Percentiles rank a stretch among this genome's conserved stretches.
Evolutionary conservation across 345 rosid species (phyloP).

Genomic region (Lepidium aucheri): DNA sequence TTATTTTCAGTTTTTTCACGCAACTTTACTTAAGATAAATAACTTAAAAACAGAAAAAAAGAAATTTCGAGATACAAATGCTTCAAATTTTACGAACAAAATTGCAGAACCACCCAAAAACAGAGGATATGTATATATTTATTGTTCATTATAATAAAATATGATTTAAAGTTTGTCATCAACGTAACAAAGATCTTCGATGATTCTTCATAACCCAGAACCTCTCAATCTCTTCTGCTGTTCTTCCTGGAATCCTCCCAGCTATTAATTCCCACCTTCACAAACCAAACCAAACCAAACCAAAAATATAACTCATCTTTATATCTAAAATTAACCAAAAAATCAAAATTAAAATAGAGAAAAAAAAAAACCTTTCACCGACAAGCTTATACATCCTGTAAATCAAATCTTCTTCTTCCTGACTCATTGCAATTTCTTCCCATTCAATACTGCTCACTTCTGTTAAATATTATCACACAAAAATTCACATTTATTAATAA

Average conservation of each 20-base stretch:
- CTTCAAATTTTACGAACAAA: slow-evolving; percentile 11
- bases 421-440: slow-evolving; percentile 36
- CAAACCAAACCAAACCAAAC: neutral
- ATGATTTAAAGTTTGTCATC: neutral
- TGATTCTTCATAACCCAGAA: slow-evolving; percentile 46
- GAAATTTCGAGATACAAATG: too few relatives aligned
- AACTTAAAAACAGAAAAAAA: too few relatives aligned
- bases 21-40: too few relatives aligned
- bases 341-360: neutral
- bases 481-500: neutral
- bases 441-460: slow-evolving; percentile 46
- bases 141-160: neutral
- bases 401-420: slow-evolving; percentile 52
- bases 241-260: slow-evolving; percentile 73
- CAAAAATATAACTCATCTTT: neutral
- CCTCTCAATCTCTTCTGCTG: slow-evolving; percentile 52
- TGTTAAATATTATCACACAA: slow-evolving; percentile 14
- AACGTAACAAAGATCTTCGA: slow-evolving; percentile 21
- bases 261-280: slow-evolving; percentile 61
- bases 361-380: slow-evolving; percentile 40
- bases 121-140: neutral
- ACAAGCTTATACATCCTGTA: slow-evolving; percentile 43
- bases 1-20: too few relatives aligned
- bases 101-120: slow-evolving; percentile 16
- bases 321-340: neutral